Evolutionary conservation across 352 stramenopile genomes (phyloP), one percentile per base, ranked within the genome.

Genomic region (Globisporangium iwayamae): DNA sequence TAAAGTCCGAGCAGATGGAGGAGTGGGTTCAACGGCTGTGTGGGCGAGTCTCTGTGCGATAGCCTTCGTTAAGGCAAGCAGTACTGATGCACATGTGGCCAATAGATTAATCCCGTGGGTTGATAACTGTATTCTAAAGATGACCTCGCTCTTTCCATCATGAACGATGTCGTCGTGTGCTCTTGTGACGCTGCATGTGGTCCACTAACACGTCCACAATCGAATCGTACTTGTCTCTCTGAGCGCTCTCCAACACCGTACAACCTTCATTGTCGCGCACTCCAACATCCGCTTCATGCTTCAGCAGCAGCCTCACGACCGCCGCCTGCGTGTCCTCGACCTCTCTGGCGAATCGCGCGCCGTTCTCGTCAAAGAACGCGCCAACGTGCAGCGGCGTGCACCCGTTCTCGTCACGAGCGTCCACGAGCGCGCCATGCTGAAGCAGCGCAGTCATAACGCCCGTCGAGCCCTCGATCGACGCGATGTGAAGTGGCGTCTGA

Each of bases 301-400:
- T 56, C 50, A 56, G 28, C 28, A 56, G 22, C 50, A 56, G 50
- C 3, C n/a, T 38, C 50, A 56, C 25, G 50, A 39, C 50, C 18
- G 50, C 6, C 11, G 34, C 28, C 50, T 56, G 50, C 50, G 50
- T 56, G 28, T 56, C 50, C 11, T 56, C 50, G 25, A 34, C 28
- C 8, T 28, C 28, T 22, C 25, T 56, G 22, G 50, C 50, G 25
- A 56, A 56, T 16, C 28, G 9, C 50, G 50, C 50, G 14, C 50
- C 28, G 50, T 56, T 56, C 8, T 56, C 50, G 50, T 41, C 50
- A 22, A 56, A 56, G 50, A 56, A 56, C 13, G 28, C 28, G 14
- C 50, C 25, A 16, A 56, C 14, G 8, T 56, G 50, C 18, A 56
- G 50, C 2, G 28, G 50, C 14, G 50, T 56, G 25, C 50, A 56